Evolutionary conservation across 495 filamentous ascomycete genomes (phyloP), one percentile per base, ranked within the genome.

Genomic region (Trichoderma orchidacearum): DNA sequence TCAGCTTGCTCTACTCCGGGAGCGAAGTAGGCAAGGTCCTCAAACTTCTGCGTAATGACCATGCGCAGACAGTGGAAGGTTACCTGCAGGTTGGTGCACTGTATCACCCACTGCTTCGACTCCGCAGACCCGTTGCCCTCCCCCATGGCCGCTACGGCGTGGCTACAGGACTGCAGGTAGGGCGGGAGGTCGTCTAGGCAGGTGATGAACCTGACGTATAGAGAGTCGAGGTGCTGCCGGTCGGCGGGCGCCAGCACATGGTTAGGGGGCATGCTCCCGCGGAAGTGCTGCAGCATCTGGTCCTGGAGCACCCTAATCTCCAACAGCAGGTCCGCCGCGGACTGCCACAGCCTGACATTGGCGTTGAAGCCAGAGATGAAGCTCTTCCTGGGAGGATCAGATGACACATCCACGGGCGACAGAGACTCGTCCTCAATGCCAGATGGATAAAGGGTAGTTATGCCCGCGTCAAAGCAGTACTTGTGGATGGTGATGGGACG

Each of bases 401-500:
- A 53, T 0, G 51, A n/a, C 51, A n/a, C 27, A 31, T 11, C 27
- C 28, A 8, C 32, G n/a, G n/a, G 8, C 32, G n/a, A 8, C 8
- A 30, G 28, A 5, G 18, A 30, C 51, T 53, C 51, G 12, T 53
- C 51, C 51, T 67, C 64, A n/a, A 63, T 60, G 0, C 63, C 64
- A 0, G 59, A 61, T 5, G 64, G 63, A 38, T 65, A 64, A 4
- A 51, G 55, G 17, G 60, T 62, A 2, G 63, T 65, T 31, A 67
- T 67, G 11, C 63, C 64, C 13, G 63, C 53, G 11, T 66, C 60
- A 27, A 66, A 66, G 6, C 61, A 66, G 34, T 58, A 66, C 31
- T 62, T 61, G 52, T 66, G 65, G 11, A 68, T 60, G 3, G 65
- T 67, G 28, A 66, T 66, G 11, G 65, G 66, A 1, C 63, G 65